These are phyloP conservation scores for Pichia cactophila DNA, from an alignment of 1,139 yeast genomes.

Conservation along the genomic window DNA sequence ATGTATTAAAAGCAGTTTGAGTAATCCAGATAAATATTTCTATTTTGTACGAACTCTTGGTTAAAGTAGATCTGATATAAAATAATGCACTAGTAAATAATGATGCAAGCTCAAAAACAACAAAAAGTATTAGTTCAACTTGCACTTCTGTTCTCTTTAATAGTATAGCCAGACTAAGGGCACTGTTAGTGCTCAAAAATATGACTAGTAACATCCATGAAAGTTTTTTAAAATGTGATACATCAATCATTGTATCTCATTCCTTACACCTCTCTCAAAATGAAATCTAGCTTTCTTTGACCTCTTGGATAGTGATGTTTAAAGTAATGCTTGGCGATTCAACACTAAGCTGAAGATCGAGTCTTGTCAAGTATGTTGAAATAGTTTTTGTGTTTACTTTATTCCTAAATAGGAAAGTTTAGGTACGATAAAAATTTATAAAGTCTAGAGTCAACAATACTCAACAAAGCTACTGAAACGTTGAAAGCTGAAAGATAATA, in stretches of 20 bases:
- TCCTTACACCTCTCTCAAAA: not conserved
- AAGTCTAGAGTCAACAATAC: not conserved
- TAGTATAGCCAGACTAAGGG: conserved; percentile 4
- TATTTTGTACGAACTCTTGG: not conserved
- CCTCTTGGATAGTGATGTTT: too few species aligned
- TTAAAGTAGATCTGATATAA: too few species aligned
- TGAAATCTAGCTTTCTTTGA: not conserved
- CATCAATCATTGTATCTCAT: conserved; percentile 1
- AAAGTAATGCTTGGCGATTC: too few species aligned
- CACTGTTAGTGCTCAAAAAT: conserved; percentile 1
- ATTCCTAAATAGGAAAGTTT: conserved; percentile 9
- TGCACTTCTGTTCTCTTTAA: not conserved
- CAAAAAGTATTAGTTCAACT: conserved; percentile 8
- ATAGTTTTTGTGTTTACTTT: conserved; percentile 7
- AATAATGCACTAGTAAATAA: too few species aligned
- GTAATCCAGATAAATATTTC: not conserved
- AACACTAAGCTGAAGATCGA: too few species aligned
- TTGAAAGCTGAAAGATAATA: too few species aligned
- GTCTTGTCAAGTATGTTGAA: not conserved
- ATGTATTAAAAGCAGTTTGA: not conserved
- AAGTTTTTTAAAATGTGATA: not conserved
- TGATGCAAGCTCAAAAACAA: conserved; percentile 5
- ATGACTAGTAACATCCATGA: not conserved
- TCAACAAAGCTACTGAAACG: too few species aligned
- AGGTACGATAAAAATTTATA: not conserved